phyloP scores from a whole-genome alignment of 140 eudicot genomes.

The Anethum foeniculum region DNA sequence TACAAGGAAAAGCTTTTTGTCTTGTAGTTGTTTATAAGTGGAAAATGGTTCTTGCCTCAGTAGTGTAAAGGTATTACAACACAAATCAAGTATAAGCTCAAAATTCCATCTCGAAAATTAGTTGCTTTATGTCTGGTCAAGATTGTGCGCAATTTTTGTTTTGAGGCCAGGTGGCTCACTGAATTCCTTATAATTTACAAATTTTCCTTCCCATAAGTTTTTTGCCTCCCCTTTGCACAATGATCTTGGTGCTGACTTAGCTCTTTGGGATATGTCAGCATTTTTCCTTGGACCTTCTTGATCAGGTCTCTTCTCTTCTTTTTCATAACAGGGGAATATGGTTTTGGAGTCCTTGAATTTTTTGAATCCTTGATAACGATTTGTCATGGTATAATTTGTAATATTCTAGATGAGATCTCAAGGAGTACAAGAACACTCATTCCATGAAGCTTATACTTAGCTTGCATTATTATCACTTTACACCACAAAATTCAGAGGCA shows the following conservation, averaged over 20 bases:
- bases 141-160: background rate
- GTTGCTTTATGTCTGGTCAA: background rate
- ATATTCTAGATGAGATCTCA: background rate
- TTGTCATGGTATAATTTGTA: background rate
- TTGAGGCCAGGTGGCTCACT: background rate
- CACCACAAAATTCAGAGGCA: background rate
- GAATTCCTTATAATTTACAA: background rate
- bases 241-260: background rate
- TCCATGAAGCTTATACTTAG: background rate
- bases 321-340: background rate
- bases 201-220: background rate
- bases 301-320: background rate
- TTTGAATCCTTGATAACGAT: background rate
- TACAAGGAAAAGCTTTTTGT: background rate
- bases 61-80: background rate
- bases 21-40: background rate
- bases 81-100: background rate
- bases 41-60: constrained; percentile 2
- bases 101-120: background rate
- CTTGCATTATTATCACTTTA: constrained; percentile 4
- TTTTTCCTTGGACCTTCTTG: background rate
- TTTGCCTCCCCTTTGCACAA: background rate
- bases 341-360: background rate
- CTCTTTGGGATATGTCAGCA: background rate
- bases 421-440: background rate